These are phyloP conservation scores for Sclerotinia nivalis DNA, from an alignment of 2,329 filamentous ascomycete genomes.

Conservation along the genomic window DNA sequence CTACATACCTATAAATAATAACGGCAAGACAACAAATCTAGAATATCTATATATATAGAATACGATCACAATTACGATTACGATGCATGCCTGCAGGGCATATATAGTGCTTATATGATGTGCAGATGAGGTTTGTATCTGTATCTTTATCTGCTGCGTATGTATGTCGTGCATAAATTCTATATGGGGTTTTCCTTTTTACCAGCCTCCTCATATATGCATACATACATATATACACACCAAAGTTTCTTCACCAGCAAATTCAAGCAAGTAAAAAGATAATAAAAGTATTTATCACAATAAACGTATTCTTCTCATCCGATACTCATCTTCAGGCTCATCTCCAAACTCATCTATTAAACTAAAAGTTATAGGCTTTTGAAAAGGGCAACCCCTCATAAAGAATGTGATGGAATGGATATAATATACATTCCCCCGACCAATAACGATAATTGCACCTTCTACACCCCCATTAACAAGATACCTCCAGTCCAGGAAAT, in stretches of 20 bases:
- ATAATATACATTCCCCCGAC: not conserved
- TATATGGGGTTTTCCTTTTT: not conserved
- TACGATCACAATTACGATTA: too few relatives aligned
- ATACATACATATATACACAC: not conserved
- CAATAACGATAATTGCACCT: not conserved
- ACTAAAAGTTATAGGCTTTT: not conserved
- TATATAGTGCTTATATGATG: conserved; percentile 3
- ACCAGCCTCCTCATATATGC: conserved; percentile 2
- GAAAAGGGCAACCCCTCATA: not conserved
- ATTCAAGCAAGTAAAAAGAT: not conserved
- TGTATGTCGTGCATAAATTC: conserved; percentile 9
- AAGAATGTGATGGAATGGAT: conserved; percentile 9
- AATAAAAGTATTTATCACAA: not conserved
- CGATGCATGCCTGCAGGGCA: not conserved
- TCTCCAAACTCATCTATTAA: not conserved
- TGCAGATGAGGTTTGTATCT: not conserved
- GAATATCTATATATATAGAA: not conserved
- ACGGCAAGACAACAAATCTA: not conserved
- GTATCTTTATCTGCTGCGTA: not conserved
- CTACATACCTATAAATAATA: not conserved
- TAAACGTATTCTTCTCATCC: not conserved
- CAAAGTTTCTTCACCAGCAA: not conserved
- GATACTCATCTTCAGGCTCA: not conserved
- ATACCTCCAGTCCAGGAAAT: not conserved
- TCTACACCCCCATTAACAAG: not conserved